These are phyloP conservation scores for Yarrowia sp. DNA, from an alignment of 805 yeast genomes.

Conservation along the genomic window DNA sequence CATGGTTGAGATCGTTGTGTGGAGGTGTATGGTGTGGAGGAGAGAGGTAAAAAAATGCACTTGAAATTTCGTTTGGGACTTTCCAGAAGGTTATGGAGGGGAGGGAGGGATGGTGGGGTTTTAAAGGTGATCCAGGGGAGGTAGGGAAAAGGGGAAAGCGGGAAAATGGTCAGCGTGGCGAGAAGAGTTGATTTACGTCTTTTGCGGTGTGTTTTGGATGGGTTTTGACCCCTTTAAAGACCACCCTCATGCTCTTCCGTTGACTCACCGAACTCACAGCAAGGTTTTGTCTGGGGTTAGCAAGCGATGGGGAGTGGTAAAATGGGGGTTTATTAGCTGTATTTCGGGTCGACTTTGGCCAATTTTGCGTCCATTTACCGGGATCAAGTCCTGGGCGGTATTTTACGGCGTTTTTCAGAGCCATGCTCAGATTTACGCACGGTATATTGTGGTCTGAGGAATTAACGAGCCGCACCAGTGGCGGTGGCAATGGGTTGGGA, in stretches of 20 bases:
- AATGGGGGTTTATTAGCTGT: background rate
- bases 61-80: background rate
- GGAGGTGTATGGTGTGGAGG: background rate
- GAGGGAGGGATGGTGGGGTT: background rate
- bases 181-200: too few species aligned
- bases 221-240: too few species aligned
- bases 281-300: constrained; percentile 5
- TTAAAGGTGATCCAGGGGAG: background rate
- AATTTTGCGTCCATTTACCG: too few species aligned
- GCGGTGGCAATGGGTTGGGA: too few species aligned
- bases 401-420: too few species aligned
- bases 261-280: background rate
- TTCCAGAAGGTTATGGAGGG: background rate
- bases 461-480: too few species aligned
- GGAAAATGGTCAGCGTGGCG: too few species aligned
- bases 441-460: too few species aligned
- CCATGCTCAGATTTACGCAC: too few species aligned
- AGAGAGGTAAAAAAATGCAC: background rate
- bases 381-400: too few species aligned
- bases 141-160: background rate
- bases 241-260: background rate
- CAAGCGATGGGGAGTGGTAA: background rate
- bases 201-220: background rate
- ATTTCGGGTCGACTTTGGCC: background rate
- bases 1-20: too few species aligned